phyloP scores from a whole-genome alignment of 1,139 yeast genomes.

The Debaryomyces robertsiae region DNA sequence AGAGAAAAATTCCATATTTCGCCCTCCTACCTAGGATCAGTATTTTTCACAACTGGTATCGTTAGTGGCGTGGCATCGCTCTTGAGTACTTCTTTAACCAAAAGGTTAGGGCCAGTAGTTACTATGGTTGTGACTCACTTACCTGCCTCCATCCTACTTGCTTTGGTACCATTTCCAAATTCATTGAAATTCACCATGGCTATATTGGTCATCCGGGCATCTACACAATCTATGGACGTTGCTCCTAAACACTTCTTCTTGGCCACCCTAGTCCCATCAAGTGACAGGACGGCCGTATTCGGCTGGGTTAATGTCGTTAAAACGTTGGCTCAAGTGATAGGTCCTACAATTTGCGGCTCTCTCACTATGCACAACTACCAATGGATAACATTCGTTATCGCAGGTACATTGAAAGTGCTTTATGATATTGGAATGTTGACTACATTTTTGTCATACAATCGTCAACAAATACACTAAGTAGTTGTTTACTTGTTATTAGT shows the following conservation, averaged over 20 bases:
- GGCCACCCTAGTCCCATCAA: constrained; percentile 39
- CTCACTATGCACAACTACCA: constrained; percentile 34
- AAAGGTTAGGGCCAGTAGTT: constrained; percentile 44
- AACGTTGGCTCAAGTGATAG: constrained; percentile 40
- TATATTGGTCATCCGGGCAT: constrained; percentile 35
- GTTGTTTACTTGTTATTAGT: neutral
- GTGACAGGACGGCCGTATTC: constrained; percentile 41
- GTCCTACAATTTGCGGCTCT: constrained; percentile 42
- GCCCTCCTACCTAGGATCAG: constrained; percentile 38
- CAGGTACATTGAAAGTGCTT: constrained; percentile 39
- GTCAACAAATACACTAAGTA: constrained; percentile 24
- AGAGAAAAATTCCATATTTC: constrained; percentile 36
- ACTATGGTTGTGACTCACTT: constrained; percentile 50
- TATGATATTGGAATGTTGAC: constrained; percentile 45
- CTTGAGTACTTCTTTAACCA: constrained; percentile 44
- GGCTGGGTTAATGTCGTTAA: constrained; percentile 47
- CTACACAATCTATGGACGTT: constrained; percentile 47
- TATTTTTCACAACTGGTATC: constrained; percentile 42
- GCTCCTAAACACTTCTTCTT: constrained; percentile 49
- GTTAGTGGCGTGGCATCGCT: constrained; percentile 45
- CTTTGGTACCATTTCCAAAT: constrained; percentile 39
- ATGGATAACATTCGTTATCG: constrained; percentile 43
- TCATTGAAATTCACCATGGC: constrained; percentile 31
- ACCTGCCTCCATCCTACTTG: constrained; percentile 43
- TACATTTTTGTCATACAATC: constrained; percentile 34